Conservation (phyloP, 2,329 filamentous ascomycete genomes). For the Alternaria sp. region DNA sequence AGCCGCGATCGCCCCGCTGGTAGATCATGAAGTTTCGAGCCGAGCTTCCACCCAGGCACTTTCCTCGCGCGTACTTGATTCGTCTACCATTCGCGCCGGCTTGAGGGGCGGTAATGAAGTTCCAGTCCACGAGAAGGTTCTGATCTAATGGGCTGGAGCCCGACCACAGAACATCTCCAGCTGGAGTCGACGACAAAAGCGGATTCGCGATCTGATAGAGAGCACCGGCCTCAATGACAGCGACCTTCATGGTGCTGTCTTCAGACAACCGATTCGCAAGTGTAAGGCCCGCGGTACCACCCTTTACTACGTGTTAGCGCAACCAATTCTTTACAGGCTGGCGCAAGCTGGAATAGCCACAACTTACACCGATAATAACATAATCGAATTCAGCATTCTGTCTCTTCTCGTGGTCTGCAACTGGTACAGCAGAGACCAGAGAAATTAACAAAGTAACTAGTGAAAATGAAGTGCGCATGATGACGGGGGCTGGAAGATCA, state of each 20-base stretch:
- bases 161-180: constrained; percentile 25
- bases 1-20: constrained; percentile 21
- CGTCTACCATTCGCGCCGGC: constrained; percentile 17
- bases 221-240: constrained; percentile 30
- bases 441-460: neutral
- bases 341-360: neutral
- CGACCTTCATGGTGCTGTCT: constrained; percentile 13
- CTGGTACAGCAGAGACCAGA: constrained; percentile 1
- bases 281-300: constrained; percentile 1
- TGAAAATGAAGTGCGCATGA: constrained; percentile 11
- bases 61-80: constrained; percentile 39
- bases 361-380: constrained; percentile 20
- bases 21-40: constrained; percentile 33
- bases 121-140: constrained; percentile 37
- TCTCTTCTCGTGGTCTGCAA: neutral
- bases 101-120: constrained; percentile 37
- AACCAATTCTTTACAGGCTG: neutral
- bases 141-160: constrained; percentile 25
- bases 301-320: neutral
- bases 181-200: constrained; percentile 18
- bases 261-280: neutral
- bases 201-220: constrained; percentile 28
- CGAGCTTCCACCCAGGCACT: constrained; percentile 39
- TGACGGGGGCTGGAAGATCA: neutral
- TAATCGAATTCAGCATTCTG: constrained; percentile 24